Evolutionary conservation across 225 moss, liverwort and hornwort genomes (phyloP).

Genomic region (Rhytidiadelphus loreus): DNA sequence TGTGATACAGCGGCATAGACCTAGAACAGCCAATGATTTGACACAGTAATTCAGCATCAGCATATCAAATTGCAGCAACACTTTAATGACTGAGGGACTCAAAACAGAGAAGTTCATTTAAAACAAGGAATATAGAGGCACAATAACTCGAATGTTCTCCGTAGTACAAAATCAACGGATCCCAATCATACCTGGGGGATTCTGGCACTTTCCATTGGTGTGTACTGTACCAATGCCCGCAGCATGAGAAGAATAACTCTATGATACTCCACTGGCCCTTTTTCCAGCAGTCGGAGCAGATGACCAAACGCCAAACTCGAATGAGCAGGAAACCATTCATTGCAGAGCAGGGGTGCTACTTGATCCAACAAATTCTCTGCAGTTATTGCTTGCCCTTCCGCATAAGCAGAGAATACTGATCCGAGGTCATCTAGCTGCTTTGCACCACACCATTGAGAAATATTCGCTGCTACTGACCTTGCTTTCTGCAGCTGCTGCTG

Average conservation of each 20-base stretch:
- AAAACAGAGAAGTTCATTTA: background rate
- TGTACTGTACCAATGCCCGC: constrained; percentile 80
- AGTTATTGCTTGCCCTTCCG: constrained; percentile 82
- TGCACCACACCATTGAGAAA: constrained; percentile 97
- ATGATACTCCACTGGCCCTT: constrained; percentile 98
- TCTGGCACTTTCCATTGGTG: constrained; percentile 86
- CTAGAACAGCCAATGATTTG: constrained; percentile 6
- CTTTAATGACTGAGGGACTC: background rate
- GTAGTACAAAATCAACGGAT: background rate
- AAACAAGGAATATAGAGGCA: background rate
- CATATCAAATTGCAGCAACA: background rate
- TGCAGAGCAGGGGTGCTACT: constrained; percentile 84
- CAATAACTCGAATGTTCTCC: background rate
- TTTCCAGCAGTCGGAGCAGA: constrained; percentile 79
- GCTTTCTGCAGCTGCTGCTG: constrained; percentile 99
- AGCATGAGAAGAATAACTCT: constrained; percentile 94
- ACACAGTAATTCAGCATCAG: background rate
- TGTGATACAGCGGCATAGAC: constrained; percentile 96
- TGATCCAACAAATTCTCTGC: constrained; percentile 75
- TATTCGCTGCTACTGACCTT: constrained; percentile 92
- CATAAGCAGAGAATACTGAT: constrained; percentile 81
- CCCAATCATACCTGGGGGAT: constrained; percentile 58
- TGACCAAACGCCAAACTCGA: constrained; percentile 96
- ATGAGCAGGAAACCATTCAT: constrained; percentile 95
- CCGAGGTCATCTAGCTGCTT: constrained; percentile 83